Percentiles rank a stretch among this genome's conserved stretches.
These are phyloP conservation scores for Epithele typhae DNA, from an alignment of 768 basidiomycete species.

Conservation along the genomic window DNA sequence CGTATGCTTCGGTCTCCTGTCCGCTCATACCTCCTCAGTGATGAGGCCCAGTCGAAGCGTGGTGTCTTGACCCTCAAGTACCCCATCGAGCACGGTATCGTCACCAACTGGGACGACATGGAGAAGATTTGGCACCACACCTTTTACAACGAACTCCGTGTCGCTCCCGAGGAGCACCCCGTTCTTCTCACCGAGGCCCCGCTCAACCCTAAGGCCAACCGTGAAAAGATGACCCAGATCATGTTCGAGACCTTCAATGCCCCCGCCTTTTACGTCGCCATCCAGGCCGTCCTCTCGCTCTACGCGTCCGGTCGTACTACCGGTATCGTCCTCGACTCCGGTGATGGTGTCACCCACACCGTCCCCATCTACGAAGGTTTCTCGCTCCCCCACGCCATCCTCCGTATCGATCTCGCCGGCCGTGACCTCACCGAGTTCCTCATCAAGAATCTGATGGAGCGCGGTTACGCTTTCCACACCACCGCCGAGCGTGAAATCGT, in stretches of 20 bases:
- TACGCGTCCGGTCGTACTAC: conserved; percentile 71
- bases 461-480: conserved; percentile 61
- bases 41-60: conserved; percentile 71
- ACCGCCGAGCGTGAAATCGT: conserved; percentile 59
- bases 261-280: conserved; percentile 88
- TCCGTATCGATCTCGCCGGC: conserved; percentile 61
- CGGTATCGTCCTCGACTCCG: conserved; percentile 74
- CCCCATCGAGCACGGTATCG: conserved; percentile 70
- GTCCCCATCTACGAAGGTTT: conserved; percentile 75
- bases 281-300: conserved; percentile 85
- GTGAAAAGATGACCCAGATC: conserved; percentile 95
- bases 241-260: conserved; percentile 97
- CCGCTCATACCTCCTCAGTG: conserved; percentile 40
- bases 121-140: conserved; percentile 76
- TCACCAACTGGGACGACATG: conserved; percentile 77
- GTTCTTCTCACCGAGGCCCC: conserved; percentile 90
- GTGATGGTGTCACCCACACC: conserved; percentile 68
- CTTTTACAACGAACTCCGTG: conserved; percentile 89
- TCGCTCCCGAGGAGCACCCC: conserved; percentile 91
- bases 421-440: conserved; percentile 62
- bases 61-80: conserved; percentile 69
- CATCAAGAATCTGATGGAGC: conserved; percentile 52
- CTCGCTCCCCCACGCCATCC: conserved; percentile 65
- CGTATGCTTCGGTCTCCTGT: neutral
- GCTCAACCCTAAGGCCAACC: conserved; percentile 88